Conservation (phyloP, 805 yeast species). For the Lipomyces sp. region DNA sequence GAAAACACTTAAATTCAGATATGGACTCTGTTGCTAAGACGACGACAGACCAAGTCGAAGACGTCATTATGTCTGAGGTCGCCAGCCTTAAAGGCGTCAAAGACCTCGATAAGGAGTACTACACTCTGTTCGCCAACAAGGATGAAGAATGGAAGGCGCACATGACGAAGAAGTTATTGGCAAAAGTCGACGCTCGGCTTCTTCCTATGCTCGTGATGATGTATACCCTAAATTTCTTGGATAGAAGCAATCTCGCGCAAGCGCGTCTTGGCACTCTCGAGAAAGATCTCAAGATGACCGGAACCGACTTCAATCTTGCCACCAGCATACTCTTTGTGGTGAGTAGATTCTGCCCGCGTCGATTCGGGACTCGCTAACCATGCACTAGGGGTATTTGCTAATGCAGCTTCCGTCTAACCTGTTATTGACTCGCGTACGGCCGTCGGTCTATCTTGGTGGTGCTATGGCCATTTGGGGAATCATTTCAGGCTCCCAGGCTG, state of each 20-base stretch:
- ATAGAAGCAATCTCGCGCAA: slow-evolving; percentile 54
- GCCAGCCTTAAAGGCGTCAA: slow-evolving; percentile 11
- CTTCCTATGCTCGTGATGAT: slow-evolving; percentile 39
- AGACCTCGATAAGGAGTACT: slow-evolving; percentile 13
- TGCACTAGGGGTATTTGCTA: slow-evolving; percentile 45
- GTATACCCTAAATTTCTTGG: slow-evolving; percentile 47
- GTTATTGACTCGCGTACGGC: slow-evolving; percentile 46
- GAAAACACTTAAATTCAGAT: too few relatives aligned
- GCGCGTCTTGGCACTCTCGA: slow-evolving; percentile 53
- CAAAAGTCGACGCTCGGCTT: slow-evolving; percentile 36
- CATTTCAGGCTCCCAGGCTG: slow-evolving; percentile 42
- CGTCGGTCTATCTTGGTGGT: slow-evolving; percentile 45
- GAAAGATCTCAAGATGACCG: slow-evolving; percentile 48
- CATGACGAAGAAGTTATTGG: slow-evolving; percentile 8
- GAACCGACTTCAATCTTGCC: slow-evolving; percentile 52
- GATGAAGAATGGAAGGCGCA: slow-evolving; percentile 25
- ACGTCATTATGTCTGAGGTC: neutral
- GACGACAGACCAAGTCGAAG: neutral
- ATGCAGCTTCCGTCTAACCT: slow-evolving; percentile 37
- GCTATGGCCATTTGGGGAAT: slow-evolving; percentile 48
- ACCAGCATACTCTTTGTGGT: slow-evolving; percentile 51
- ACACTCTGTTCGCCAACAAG: slow-evolving; percentile 19
- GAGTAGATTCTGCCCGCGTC: slow-evolving; percentile 51
- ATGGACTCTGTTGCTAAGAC: too few relatives aligned
- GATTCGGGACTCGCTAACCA: slow-evolving; percentile 46